Percentiles rank a stretch among this genome's conserved stretches.
Conservation (phyloP, 495 filamentous ascomycete genomes). For the Aspergillus saccharolyticus region DNA sequence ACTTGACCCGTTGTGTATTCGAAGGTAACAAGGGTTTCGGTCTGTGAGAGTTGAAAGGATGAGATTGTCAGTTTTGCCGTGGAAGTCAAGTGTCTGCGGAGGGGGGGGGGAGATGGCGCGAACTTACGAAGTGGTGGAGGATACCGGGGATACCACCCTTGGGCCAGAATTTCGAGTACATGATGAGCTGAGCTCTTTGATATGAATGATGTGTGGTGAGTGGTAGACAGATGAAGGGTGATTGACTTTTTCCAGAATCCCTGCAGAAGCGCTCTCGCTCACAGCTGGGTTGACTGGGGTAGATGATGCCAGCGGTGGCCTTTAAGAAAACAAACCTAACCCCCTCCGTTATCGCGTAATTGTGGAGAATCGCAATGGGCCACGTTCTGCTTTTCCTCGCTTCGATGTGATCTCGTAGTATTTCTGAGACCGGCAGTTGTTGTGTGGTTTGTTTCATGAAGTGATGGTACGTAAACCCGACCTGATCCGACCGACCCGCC, state of each 20-base stretch:
- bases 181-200: slow-evolving; percentile 8
- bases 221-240: not conserved
- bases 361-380: not conserved
- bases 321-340: not conserved
- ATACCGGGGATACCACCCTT: slow-evolving; percentile 47
- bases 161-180: slow-evolving; percentile 50
- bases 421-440: not conserved
- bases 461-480: not conserved
- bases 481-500: not conserved
- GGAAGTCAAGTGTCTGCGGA: not conserved
- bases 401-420: too few species aligned
- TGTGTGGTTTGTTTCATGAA: too few species aligned
- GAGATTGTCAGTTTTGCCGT: not conserved
- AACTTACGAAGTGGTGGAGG: slow-evolving; percentile 50
- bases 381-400: not conserved
- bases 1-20: slow-evolving; percentile 33
- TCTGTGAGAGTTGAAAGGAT: slow-evolving; percentile 19
- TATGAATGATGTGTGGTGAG: not conserved
- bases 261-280: not conserved
- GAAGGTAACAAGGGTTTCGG: slow-evolving; percentile 43
- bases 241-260: not conserved
- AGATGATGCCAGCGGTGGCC: not conserved
- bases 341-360: not conserved
- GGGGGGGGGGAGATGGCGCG: slow-evolving; percentile 1
- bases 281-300: too few species aligned